A percentile compares a stretch with the other conserved stretches of the same genome.
Evolutionary conservation across 1,284 basidiomycete species (phyloP).

Genomic region (Polyporus tsugae): DNA sequence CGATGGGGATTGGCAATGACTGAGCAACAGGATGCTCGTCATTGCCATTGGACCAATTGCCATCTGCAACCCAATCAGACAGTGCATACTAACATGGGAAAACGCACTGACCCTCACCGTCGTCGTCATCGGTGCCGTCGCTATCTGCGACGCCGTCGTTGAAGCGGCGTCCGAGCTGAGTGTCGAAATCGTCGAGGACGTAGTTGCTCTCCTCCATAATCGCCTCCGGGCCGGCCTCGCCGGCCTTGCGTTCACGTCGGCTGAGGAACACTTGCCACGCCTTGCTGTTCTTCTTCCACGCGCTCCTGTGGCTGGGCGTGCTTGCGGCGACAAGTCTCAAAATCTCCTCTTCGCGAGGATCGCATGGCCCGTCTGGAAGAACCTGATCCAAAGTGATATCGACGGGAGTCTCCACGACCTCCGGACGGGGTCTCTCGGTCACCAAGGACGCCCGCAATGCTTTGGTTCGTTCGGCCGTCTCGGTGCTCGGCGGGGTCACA

Average conservation of each 20-base stretch:
- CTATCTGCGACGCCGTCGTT: constrained; percentile 44
- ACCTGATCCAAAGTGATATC: constrained; percentile 12
- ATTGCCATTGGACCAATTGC: constrained; percentile 22
- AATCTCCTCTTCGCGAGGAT: constrained; percentile 63
- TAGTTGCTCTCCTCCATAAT: constrained; percentile 57
- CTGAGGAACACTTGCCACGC: constrained; percentile 71
- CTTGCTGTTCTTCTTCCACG: constrained; percentile 70
- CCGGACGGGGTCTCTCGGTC: constrained; percentile 19
- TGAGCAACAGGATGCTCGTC: constrained; percentile 45
- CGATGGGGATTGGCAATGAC: constrained; percentile 70
- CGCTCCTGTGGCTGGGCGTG: constrained; percentile 73
- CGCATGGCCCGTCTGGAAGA: constrained; percentile 34
- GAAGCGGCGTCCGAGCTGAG: constrained; percentile 22
- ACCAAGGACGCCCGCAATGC: constrained; percentile 35
- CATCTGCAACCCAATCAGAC: constrained; percentile 18
- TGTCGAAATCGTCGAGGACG: constrained; percentile 28
- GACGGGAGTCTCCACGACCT: constrained; percentile 22
- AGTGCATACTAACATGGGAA: not conserved
- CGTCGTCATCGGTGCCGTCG: constrained; percentile 38
- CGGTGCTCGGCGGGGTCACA: constrained; percentile 17
- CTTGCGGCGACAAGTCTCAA: constrained; percentile 69
- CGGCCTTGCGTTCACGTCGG: constrained; percentile 46
- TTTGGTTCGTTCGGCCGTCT: constrained; percentile 33
- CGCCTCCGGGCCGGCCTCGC: constrained; percentile 43
- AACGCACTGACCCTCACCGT: constrained; percentile 28